Base-by-base conservation (phyloP, 2,329 filamentous ascomycete genomes). In the Fusarium mangiferae region DNA sequence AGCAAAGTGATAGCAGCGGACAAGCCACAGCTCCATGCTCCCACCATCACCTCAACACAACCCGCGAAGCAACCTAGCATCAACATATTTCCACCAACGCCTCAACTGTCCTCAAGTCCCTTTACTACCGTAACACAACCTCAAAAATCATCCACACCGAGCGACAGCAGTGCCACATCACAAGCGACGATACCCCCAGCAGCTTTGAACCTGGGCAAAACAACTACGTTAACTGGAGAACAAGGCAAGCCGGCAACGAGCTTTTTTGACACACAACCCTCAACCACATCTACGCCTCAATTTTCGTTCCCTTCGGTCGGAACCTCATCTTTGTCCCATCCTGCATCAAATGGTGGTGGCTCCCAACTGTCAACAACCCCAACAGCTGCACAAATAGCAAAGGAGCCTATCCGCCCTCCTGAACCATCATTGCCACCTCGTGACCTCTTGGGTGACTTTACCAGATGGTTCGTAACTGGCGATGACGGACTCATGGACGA, bases 401-500 rank as follows among this genome's bases (percentile, higher is more conserved):
- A 64, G 24, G 46, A 73, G 51, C 45, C 73, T 24, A 56, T 14
- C 13, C 38, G 66, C 12, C 52, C 67, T 4, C 61, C 24, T 26
- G 15, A 30, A 28, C 15, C 75, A 13, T 64, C 75, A 26, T 38
- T 64, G 2, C 75, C 79, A 24, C 77, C 77, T 28, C 78, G 81
- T 30, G 86, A 90, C 65, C 75, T 82, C 6, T 82, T 90, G 74
- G 85, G 80, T 12, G 83, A 86, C 54, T 86, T 90, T 36, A 84
- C 87, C 1, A 84, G 82, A 33, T 91, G 89, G 89, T 87, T 86
- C 61, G 86, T 90, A 7, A 79, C 81, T 18, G 89, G 86, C 38
- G 89, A 91, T 63, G 79, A 82, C 22, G 89, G 89, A 1, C 76
- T 90, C 13, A 77, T 90, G 77, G 82, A 87, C 12, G 84, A 88